These are phyloP conservation scores for Eucalyptus marginata DNA, from an alignment of 345 rosid genomes.

Conservation along the genomic window DNA sequence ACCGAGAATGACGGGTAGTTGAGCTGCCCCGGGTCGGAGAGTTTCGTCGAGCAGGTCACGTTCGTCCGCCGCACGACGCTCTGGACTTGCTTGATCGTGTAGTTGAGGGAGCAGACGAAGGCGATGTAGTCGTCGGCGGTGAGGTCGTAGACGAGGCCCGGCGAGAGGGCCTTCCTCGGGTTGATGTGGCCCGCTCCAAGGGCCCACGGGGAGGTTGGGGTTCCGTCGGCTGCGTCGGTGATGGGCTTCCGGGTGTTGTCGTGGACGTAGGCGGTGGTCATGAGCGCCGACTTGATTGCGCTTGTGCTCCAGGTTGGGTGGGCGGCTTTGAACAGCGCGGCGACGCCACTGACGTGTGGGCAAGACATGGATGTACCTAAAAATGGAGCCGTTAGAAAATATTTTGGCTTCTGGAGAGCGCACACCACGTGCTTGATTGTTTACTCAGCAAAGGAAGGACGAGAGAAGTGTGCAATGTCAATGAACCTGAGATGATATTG, in stretches of 20 bases:
- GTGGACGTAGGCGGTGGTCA: slow-evolving; percentile 46
- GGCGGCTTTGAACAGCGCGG: slow-evolving; percentile 73
- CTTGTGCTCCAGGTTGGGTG: slow-evolving; percentile 84
- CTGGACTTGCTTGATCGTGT: slow-evolving; percentile 38
- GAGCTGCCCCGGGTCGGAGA: slow-evolving; percentile 58
- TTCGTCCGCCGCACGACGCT: slow-evolving; percentile 48
- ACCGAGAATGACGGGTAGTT: slow-evolving; percentile 91
- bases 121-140: slow-evolving; percentile 44
- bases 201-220: slow-evolving; percentile 45
- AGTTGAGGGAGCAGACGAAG: slow-evolving; percentile 69
- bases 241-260: slow-evolving; percentile 66
- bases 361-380: slow-evolving; percentile 97
- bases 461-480: neutral
- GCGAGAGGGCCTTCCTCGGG: slow-evolving; percentile 62
- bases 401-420: neutral
- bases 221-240: slow-evolving; percentile 40
- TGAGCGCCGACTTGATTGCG: slow-evolving; percentile 79
- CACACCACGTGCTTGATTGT: neutral
- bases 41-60: slow-evolving; percentile 38
- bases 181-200: slow-evolving; percentile 83
- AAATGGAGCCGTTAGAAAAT: slow-evolving; percentile 5
- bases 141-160: slow-evolving; percentile 73
- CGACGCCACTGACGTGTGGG: slow-evolving; percentile 90
- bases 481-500: slow-evolving; percentile 23
- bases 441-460: neutral